Conservation (phyloP, 345 rosid species). For the Xanthoceras sorbifolium region DNA sequence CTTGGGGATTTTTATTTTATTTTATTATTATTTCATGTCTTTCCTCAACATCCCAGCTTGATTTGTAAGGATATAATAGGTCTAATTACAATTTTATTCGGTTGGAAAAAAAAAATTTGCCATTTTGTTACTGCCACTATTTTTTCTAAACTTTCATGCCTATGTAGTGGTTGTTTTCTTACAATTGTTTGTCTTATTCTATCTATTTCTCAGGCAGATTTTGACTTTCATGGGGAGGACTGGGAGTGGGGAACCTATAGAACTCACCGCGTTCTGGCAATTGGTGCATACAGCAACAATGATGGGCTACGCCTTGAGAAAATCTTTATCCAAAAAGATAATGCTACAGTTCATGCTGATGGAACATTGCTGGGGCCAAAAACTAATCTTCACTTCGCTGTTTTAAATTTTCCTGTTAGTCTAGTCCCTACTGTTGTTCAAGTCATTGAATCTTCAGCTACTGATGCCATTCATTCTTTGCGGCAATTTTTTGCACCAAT, state of each 20-base stretch:
- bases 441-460: slow-evolving; percentile 88
- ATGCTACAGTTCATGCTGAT: slow-evolving; percentile 97
- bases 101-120: slow-evolving; percentile 3
- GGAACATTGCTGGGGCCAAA: slow-evolving; percentile 90
- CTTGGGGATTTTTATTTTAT: background rate
- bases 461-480: slow-evolving; percentile 77
- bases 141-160: slow-evolving; percentile 7
- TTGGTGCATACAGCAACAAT: slow-evolving; percentile 91
- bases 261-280: slow-evolving; percentile 84
- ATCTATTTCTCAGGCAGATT: slow-evolving; percentile 72
- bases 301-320: slow-evolving; percentile 93
- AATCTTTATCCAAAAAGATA: slow-evolving; percentile 89
- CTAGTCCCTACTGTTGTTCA: slow-evolving; percentile 91
- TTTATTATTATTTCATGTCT: background rate
- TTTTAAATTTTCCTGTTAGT: slow-evolving; percentile 91
- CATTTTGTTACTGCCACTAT: slow-evolving; percentile 2
- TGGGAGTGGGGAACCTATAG: slow-evolving; percentile 99
- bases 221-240: slow-evolving; percentile 95
- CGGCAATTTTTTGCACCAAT: slow-evolving; percentile 83
- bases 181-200: background rate
- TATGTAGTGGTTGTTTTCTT: slow-evolving; percentile 11
- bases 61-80: background rate
- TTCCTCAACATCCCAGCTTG: background rate
- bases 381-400: slow-evolving; percentile 96
- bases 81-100: slow-evolving; percentile 17